Conservation (phyloP, 2,329 filamentous ascomycete species). For the Calonectria hongkongensis region DNA sequence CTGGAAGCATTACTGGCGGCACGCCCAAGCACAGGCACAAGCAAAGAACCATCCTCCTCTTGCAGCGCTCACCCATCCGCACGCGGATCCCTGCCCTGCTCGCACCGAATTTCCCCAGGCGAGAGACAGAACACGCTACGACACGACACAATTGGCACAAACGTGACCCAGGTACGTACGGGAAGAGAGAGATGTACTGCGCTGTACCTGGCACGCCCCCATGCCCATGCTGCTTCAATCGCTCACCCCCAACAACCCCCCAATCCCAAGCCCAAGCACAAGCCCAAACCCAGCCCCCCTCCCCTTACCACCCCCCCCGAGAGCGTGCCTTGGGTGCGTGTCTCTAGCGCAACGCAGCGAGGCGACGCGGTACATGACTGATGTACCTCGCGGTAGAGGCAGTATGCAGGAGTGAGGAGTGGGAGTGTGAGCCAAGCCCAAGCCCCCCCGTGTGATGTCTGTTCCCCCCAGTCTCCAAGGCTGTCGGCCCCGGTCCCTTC, state of each 20-base stretch:
- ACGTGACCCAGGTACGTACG: conserved; percentile 47
- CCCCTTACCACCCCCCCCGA: conserved; percentile 46
- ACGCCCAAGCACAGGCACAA: conserved; percentile 28
- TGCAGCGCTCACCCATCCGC: conserved; percentile 35
- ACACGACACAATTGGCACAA: conserved; percentile 57
- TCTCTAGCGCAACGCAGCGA: conserved; percentile 47
- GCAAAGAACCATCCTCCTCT: conserved; percentile 23
- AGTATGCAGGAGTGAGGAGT: conserved; percentile 41
- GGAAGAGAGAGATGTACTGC: conserved; percentile 31
- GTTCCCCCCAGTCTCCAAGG: conserved; percentile 33
- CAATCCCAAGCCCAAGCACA: conserved; percentile 36
- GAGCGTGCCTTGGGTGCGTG: conserved; percentile 45
- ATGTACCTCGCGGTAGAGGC: conserved; percentile 33
- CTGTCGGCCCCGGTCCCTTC: conserved; percentile 33
- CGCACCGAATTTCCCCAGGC: conserved; percentile 51
- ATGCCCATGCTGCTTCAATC: conserved; percentile 46
- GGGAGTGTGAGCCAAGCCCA: conserved; percentile 40
- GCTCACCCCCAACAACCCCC: conserved; percentile 48
- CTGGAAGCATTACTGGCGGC: conserved; percentile 31
- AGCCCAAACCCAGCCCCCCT: conserved; percentile 43
- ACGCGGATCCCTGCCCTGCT: conserved; percentile 54
- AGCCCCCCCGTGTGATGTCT: conserved; percentile 23
- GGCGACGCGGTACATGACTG: conserved; percentile 46
- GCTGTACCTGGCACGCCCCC: conserved; percentile 50
- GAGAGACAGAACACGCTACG: conserved; percentile 56